Evolutionary conservation across 129 eudicot species (phyloP).

Genomic region (Tagetes patula): DNA sequence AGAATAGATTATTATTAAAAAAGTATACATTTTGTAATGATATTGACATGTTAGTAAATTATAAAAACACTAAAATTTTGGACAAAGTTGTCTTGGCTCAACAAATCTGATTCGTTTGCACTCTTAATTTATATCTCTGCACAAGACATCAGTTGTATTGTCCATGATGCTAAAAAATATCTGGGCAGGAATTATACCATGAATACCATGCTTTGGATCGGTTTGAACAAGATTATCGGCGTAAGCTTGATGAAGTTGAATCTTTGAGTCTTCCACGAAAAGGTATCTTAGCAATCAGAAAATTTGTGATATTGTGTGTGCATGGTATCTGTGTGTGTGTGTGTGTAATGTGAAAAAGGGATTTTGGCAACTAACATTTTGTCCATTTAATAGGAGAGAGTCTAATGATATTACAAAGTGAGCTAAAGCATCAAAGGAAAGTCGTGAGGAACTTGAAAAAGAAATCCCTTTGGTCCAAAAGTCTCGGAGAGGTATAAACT

Average conservation of each 20-base stretch:
- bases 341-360: background rate
- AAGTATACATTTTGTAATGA: background rate
- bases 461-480: conserved; percentile 91
- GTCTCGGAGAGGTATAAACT: conserved; percentile 76
- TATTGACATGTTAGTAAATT: background rate
- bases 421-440: conserved; percentile 88
- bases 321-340: background rate
- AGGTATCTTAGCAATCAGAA: conserved; percentile 43
- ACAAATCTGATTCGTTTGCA: background rate
- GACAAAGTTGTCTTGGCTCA: background rate
- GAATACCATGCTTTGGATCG: conserved; percentile 88
- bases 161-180: conserved; percentile 10
- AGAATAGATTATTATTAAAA: background rate
- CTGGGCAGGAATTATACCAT: conserved; percentile 80
- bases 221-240: conserved; percentile 77
- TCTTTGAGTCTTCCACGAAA: conserved; percentile 87
- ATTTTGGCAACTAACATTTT: conserved; percentile 3
- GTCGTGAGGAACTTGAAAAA: conserved; percentile 79
- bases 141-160: background rate
- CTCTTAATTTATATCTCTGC: background rate
- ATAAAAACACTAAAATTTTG: background rate
- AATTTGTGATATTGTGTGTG: background rate
- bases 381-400: conserved; percentile 59
- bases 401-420: conserved; percentile 71
- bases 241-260: conserved; percentile 79